Evolutionary conservation across 2,329 filamentous ascomycete species (phyloP), one percentile per base, ranked within the genome.

Genomic region (Fusarium drepaniforme): DNA sequence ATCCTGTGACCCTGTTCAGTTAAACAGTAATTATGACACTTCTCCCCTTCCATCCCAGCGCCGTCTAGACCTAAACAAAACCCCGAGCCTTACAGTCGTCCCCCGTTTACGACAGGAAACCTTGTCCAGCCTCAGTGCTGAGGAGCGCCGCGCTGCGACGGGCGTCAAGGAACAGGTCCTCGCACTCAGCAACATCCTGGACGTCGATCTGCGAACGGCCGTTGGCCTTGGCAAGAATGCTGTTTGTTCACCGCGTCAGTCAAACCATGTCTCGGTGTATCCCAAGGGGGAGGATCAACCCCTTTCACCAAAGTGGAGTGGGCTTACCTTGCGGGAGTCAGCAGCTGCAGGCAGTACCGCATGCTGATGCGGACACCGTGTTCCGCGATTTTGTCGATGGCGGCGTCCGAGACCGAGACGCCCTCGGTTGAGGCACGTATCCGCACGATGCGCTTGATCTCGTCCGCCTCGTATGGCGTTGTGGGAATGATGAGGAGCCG

Each of bases 401-500:
- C 97, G 23, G 92, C 90, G 60, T 97, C 94, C 46, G 91, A 92
- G 75, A 98, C 91, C 73, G 90, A 88, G 53, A 98, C 91, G 59
- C 91, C 91, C 85, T 98, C 96, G 11, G 93, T 96, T 75, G 92
- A 92, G 44, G 95, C 92, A 60, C 97, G 93, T 79, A 97, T 92
- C 76, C 92, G 90, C 79, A 98, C 93, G 83, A 99, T 99, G 72
- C 92, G 92, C 86, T 95, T 95, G 83, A 99, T 97, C 86, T 99
- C 97, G 18, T 95, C 91, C 49, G 92, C 90, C 71, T 92, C 90
- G 86, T 98, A 99, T 13, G 95, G 92, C 78, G 95, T 94, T 21
- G 97, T 99, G 53, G 97, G 97, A 80, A 99, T 93, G 85, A 99
- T 98, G 81, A 99, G 93, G 66, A 99, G 91, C 70, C 97, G 95